A percentile compares a stretch with the other conserved stretches of the same genome.
These are phyloP conservation scores for Trametes versicolor DNA, from an alignment of 1,284 basidiomycete genomes.

Conservation along the genomic window DNA sequence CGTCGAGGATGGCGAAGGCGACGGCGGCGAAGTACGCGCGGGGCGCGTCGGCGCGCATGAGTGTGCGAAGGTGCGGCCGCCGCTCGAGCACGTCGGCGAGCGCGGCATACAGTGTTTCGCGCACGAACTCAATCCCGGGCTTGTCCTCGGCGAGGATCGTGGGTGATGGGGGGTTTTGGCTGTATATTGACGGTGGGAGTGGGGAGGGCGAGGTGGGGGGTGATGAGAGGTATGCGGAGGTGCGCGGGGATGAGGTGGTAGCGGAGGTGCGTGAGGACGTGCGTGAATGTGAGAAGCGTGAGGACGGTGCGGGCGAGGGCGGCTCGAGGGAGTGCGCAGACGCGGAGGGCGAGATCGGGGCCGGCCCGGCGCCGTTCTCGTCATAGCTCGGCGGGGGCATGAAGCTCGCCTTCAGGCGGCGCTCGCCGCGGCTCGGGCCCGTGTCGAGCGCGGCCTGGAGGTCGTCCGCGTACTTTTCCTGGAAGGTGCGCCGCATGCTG, in stretches of 20 bases:
- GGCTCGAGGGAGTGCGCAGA: conserved; percentile 33
- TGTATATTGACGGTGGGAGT: conserved; percentile 32
- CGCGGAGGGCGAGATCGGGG: conserved; percentile 32
- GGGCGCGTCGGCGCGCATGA: conserved; percentile 69
- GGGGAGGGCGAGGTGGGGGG: conserved; percentile 42
- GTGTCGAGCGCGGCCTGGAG: conserved; percentile 81
- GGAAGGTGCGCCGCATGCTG: conserved; percentile 83
- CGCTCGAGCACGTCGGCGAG: conserved; percentile 72
- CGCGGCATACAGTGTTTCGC: conserved; percentile 84
- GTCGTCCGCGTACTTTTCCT: conserved; percentile 76
- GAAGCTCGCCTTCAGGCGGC: conserved; percentile 65
- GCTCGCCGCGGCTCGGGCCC: conserved; percentile 46
- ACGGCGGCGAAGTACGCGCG: conserved; percentile 83
- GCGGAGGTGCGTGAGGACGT: conserved; percentile 23
- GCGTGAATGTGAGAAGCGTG: conserved; percentile 32
- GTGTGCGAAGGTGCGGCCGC: conserved; percentile 58
- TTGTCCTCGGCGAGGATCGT: conserved; percentile 62
- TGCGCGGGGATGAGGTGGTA: not conserved
- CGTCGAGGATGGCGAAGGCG: conserved; percentile 75
- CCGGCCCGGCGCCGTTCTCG: conserved; percentile 27
- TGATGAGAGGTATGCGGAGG: conserved; percentile 34
- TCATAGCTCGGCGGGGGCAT: conserved; percentile 79
- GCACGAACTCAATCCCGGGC: conserved; percentile 77
- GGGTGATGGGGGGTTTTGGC: conserved; percentile 33
- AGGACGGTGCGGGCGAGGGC: conserved; percentile 20